Base-by-base conservation (phyloP, 805 yeast species). In the Candida stauntonica region DNA sequence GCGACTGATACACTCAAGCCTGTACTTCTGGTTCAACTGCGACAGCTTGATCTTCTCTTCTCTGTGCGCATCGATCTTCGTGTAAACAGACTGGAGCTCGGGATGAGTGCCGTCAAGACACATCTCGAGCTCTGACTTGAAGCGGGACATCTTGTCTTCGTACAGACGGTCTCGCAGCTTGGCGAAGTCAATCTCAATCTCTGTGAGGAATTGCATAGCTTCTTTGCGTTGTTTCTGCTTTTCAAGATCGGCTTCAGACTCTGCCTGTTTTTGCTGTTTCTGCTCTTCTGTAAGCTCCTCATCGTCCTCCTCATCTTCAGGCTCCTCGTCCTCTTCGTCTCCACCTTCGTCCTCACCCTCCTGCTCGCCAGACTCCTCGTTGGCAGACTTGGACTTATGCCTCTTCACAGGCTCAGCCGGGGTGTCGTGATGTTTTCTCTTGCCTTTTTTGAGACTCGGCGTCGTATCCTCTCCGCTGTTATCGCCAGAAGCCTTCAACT, bases 81-180 rank as follows among this genome's bases (percentile, higher is more conserved):
- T 73, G 58, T 83, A 77, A 38, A 84, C 82, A 33, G 75, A 72
- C 27, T 85, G 73, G 38, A 91, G 71, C 51, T 89, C 96, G 0
- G 98, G 98, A 61, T 93, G 99, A 16, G 87, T 75, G 11, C 96
- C 96, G 46, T 81, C 82, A 24, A 81, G 65, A 63, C 98, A 89
- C 72, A 91, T 75, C 52, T 82, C 82, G 44, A 91, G 66, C 59
- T 93, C 99, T 31, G 83, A 81, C 49, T 86, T 86, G 47, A 85
- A 70, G 45, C 85, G 75, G 26, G 73, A 68, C 54, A 89, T 65
- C 58, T 86, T 89, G 57, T 88, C 95, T 44, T 83, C 88, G 60
- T 84, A 91, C 35, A 93, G 66, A 52, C 75, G 73, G 59, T 93
- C 97, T 46, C 96, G 76, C 39, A 91, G 68, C 45, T 75, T 70